Evolutionary conservation across 148 eudicot genomes (phyloP).

Genomic region (Linanthus parryae): DNA sequence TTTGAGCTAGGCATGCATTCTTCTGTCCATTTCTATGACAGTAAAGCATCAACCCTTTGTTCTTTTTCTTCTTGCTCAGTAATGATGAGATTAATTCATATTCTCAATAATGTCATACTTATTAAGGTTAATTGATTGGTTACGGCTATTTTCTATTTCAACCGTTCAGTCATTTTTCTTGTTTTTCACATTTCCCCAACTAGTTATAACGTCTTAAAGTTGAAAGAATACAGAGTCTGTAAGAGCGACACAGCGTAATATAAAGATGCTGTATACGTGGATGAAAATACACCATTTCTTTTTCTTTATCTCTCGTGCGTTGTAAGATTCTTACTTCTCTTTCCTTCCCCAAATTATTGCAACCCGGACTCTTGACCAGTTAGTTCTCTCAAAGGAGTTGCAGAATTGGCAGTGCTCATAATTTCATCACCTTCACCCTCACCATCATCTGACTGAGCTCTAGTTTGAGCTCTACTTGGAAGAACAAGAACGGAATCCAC

Average conservation of each 20-base stretch:
- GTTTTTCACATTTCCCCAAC: background rate
- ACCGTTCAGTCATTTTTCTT: background rate
- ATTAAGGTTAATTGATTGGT: background rate
- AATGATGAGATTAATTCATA: conserved; percentile 2
- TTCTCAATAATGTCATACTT: background rate
- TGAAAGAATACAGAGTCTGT: background rate
- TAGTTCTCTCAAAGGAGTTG: background rate
- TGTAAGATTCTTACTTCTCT: conserved; percentile 7
- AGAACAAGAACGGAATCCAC: background rate
- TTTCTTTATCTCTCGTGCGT: conserved; percentile 1
- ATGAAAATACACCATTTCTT: conserved; percentile 1
- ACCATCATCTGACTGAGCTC: background rate
- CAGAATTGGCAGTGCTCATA: background rate
- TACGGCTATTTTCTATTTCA: background rate
- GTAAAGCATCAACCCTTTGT: background rate
- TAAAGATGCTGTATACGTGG: conserved; percentile 1
- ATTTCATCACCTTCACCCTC: background rate
- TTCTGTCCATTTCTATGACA: background rate
- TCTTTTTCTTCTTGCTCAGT: background rate
- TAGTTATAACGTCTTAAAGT: background rate
- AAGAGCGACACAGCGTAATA: background rate
- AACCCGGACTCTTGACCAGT: background rate
- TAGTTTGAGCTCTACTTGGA: background rate
- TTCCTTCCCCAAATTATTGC: background rate
- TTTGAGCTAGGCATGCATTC: conserved; percentile 8